Conservation (phyloP, 2,329 filamentous ascomycete species). For the Exophiala sp. region DNA sequence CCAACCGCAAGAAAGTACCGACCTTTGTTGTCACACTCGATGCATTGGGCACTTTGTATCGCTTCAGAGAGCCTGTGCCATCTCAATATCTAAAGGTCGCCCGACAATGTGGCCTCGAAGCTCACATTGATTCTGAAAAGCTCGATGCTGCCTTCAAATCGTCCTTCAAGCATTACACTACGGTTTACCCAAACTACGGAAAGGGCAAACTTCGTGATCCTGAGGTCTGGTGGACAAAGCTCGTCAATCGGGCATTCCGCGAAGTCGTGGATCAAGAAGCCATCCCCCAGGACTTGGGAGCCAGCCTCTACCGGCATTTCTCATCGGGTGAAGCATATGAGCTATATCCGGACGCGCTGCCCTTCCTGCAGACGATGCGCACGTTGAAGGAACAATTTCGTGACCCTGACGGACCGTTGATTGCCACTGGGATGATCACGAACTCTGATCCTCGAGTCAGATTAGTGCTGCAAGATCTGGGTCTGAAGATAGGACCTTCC, state of each 20-base stretch:
- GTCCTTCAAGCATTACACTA: slow-evolving; percentile 33
- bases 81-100: slow-evolving; percentile 39
- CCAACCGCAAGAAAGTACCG: slow-evolving; percentile 6
- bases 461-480: slow-evolving; percentile 37
- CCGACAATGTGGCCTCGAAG: slow-evolving; percentile 33
- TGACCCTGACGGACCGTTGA: slow-evolving; percentile 28
- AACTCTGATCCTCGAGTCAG: slow-evolving; percentile 44
- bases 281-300: slow-evolving; percentile 34
- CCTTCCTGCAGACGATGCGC: slow-evolving; percentile 35
- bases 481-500: slow-evolving; percentile 35
- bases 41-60: slow-evolving; percentile 43
- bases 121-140: slow-evolving; percentile 24
- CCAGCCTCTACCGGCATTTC: slow-evolving; percentile 37
- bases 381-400: slow-evolving; percentile 21
- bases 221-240: slow-evolving; percentile 41
- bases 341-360: slow-evolving; percentile 37
- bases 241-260: slow-evolving; percentile 38
- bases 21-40: slow-evolving; percentile 41
- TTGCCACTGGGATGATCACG: slow-evolving; percentile 41
- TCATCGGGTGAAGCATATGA: slow-evolving; percentile 38
- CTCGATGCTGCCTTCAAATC: slow-evolving; percentile 36
- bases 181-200: slow-evolving; percentile 41
- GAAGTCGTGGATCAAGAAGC: slow-evolving; percentile 24
- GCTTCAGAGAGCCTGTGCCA: slow-evolving; percentile 37
- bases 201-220: slow-evolving; percentile 36